Conservation (phyloP, 2,329 filamentous ascomycete species). For the Fusarium mundagurra region DNA sequence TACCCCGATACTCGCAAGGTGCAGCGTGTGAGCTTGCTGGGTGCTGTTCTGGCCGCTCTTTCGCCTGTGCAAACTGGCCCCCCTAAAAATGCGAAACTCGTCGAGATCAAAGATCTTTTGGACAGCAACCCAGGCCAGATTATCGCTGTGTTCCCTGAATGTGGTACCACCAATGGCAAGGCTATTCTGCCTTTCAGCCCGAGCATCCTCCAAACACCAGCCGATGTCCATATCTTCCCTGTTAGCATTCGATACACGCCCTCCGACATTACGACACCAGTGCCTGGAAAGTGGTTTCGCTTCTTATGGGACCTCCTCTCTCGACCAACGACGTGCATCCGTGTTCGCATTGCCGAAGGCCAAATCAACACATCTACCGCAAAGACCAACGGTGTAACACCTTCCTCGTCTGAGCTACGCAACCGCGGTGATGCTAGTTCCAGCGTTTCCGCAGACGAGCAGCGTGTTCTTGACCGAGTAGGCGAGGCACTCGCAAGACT, state of each 20-base stretch:
- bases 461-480: conserved; percentile 78
- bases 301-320: conserved; percentile 91
- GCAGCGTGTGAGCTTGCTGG: conserved; percentile 77
- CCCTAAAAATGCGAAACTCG: conserved; percentile 59
- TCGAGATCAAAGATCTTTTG: conserved; percentile 71
- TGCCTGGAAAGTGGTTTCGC: conserved; percentile 75
- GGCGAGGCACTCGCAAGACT: conserved; percentile 88
- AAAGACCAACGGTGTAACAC: conserved; percentile 48
- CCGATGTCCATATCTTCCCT: conserved; percentile 83
- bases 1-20: conserved; percentile 81
- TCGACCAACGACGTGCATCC: conserved; percentile 86
- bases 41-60: conserved; percentile 79
- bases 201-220: conserved; percentile 73
- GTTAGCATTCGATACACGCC: conserved; percentile 90
- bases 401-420: conserved; percentile 42
- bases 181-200: conserved; percentile 88
- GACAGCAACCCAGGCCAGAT: conserved; percentile 76
- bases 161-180: conserved; percentile 91
- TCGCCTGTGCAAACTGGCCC: conserved; percentile 63
- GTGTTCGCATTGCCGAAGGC: conserved; percentile 87
- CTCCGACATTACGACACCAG: conserved; percentile 87
- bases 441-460: conserved; percentile 65
- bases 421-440: conserved; percentile 45
- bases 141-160: conserved; percentile 91
- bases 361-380: conserved; percentile 63